Evolutionary conservation across 1,139 yeast genomes (phyloP).

Genomic region (Nematodospora anomalae): DNA sequence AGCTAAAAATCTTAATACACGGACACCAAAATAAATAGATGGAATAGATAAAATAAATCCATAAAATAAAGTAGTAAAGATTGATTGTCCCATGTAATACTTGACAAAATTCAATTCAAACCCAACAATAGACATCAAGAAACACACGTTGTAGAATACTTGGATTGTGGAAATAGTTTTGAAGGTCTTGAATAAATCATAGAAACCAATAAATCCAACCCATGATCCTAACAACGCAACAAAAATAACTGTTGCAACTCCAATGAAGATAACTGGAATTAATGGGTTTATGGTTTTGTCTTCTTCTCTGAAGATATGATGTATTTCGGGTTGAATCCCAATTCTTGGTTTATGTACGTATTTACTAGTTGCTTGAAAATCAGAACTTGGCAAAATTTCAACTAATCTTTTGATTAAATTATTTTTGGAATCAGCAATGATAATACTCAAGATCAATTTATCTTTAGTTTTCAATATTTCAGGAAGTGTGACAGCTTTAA

Average conservation of each 20-base stretch:
- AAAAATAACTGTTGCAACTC: slow-evolving; percentile 42
- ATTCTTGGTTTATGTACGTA: slow-evolving; percentile 39
- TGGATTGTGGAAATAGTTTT: slow-evolving; percentile 28
- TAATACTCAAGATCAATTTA: slow-evolving; percentile 31
- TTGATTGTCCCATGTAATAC: slow-evolving; percentile 70
- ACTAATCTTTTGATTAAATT: slow-evolving; percentile 32
- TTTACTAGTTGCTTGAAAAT: slow-evolving; percentile 24
- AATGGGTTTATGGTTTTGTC: slow-evolving; percentile 55
- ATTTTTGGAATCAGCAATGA: slow-evolving; percentile 30
- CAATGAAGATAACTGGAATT: slow-evolving; percentile 56
- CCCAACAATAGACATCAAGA: slow-evolving; percentile 52
- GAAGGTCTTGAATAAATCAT: slow-evolving; percentile 42
- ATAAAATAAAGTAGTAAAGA: slow-evolving; percentile 66
- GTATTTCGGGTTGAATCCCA: slow-evolving; percentile 63
- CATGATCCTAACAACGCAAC: slow-evolving; percentile 49
- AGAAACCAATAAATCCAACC: slow-evolving; percentile 41
- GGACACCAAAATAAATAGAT: slow-evolving; percentile 66
- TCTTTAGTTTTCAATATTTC: slow-evolving; percentile 37
- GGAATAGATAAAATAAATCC: slow-evolving; percentile 54
- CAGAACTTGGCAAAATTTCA: slow-evolving; percentile 35
- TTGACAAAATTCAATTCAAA: slow-evolving; percentile 63
- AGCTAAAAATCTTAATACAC: slow-evolving; percentile 46
- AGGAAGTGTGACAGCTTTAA: slow-evolving; percentile 37
- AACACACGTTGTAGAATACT: slow-evolving; percentile 41
- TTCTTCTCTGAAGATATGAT: slow-evolving; percentile 61